These are phyloP conservation scores for Linum trigynum DNA, from an alignment of 345 rosid species.

Conservation along the genomic window DNA sequence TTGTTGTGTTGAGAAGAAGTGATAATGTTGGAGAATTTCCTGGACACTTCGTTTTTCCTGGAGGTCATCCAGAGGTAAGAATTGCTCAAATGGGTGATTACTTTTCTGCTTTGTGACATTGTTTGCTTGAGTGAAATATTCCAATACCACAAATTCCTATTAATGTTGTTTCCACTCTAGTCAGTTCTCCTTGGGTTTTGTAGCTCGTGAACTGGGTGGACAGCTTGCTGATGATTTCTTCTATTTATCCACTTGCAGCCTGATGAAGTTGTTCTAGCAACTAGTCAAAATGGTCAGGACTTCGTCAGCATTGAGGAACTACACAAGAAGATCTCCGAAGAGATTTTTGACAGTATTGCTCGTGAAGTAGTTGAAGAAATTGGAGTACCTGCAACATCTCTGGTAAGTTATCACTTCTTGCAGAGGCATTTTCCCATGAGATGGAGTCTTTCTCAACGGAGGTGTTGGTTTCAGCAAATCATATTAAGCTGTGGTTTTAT, in stretches of 20 bases:
- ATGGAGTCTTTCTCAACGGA: too few species aligned
- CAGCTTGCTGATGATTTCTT: too few species aligned
- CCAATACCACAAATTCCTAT: not conserved
- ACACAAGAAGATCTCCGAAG: constrained; percentile 46
- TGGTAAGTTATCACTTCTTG: constrained; percentile 35
- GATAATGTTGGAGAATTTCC: constrained; percentile 89
- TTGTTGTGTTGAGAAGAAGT: constrained; percentile 67
- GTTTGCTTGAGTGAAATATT: not conserved
- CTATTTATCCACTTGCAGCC: constrained; percentile 34
- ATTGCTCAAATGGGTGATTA: not conserved
- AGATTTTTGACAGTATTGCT: constrained; percentile 72
- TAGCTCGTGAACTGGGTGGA: too few species aligned
- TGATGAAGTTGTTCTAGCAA: constrained; percentile 39
- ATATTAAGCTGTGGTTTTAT: too few species aligned
- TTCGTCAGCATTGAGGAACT: constrained; percentile 21
- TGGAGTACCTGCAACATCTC: constrained; percentile 67
- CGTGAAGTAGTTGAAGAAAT: constrained; percentile 87
- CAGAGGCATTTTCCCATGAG: too few species aligned
- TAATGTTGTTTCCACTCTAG: too few species aligned
- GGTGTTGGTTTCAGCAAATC: too few species aligned
- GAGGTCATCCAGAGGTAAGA: constrained; percentile 89
- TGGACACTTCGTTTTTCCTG: constrained; percentile 81
- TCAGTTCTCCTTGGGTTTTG: too few species aligned
- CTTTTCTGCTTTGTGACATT: not conserved
- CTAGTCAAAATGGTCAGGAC: constrained; percentile 18